Base-by-base conservation (phyloP, 2,329 filamentous ascomycete genomes). In the Colletotrichum spaethianum region DNA sequence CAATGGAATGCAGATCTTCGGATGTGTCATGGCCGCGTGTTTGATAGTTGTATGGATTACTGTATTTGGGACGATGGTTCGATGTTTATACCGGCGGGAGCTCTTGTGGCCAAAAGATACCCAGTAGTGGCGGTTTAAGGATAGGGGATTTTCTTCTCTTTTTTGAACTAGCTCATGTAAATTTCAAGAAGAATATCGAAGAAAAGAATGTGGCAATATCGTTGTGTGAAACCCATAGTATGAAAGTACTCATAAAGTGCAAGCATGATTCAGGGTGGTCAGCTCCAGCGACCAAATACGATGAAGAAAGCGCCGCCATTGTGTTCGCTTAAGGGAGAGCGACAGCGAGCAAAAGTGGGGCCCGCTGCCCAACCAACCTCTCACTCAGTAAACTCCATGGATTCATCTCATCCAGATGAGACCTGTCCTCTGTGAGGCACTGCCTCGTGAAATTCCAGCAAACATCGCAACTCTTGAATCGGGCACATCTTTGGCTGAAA, bases 91-190 rank as follows among this genome's bases (percentile, higher is more conserved):
- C 67, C 83, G 86, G 33, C 90, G 86, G 74, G 88, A 94, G 77
- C 87, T 96, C n/a, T 81, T 96, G 1, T 95, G 93, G 93, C 93
- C 93, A 6, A 93, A 92, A 78, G 91, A 92, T 65, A 70, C 68
- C 57, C 68, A 64, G 33, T 74, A 72, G 20, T 60, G 23, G 28
- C 50, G 14, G 23, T 40, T 20, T n/a, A 6, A 6, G 23, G 11
- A 8, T 7, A 23, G n/a, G 42, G 18, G 36, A n/a, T 36, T 36
- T 36, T 36, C 8, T 33, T 33, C 31, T 48, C 42, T 42, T 11
- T 20, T 8, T 44, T 8, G 3, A 38, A 14, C 2, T 11, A 16
- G 11, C 31, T 38, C 11, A 53, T 33, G 5, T 18, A 31, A 20
- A 50, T 56, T 12, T 12, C 23, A 7, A 3, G 23, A 42, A 57